Evolutionary conservation across 768 basidiomycete species (phyloP).

Genomic region (Aureoboletus auriporus): DNA sequence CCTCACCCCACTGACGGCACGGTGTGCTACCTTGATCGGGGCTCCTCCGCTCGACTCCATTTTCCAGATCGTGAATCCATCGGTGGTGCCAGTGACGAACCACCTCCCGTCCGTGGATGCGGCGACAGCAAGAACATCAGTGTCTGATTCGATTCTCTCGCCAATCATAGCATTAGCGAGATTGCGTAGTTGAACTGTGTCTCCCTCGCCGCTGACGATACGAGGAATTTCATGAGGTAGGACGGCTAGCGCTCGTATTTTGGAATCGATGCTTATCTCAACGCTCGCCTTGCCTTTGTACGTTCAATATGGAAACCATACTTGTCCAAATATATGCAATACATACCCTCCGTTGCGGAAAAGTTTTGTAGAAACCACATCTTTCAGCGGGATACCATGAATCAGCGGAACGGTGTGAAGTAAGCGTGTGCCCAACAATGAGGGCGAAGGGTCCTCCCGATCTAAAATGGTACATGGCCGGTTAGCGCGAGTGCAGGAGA

Average conservation of each 20-base stretch:
- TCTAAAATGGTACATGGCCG: too few species aligned
- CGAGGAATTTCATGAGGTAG: not conserved
- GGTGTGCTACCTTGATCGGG: not conserved
- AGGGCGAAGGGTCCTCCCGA: not conserved
- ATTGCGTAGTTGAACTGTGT: constrained; percentile 5
- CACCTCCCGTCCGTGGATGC: constrained; percentile 8
- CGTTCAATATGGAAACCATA: not conserved
- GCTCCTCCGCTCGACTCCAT: not conserved
- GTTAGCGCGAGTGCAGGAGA: too few species aligned
- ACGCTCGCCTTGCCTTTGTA: not conserved
- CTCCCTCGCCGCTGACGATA: constrained; percentile 13
- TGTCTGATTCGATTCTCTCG: constrained; percentile 3
- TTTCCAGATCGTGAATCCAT: constrained; percentile 14
- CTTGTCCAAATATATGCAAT: not conserved
- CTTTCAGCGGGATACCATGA: not conserved
- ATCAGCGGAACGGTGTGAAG: not conserved
- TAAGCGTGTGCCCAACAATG: not conserved
- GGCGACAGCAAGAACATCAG: constrained; percentile 5
- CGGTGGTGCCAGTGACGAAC: constrained; percentile 5
- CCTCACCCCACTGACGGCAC: constrained; percentile 7
- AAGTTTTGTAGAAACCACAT: constrained; percentile 1
- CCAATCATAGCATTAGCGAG: constrained; percentile 6
- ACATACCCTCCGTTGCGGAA: constrained; percentile 1
- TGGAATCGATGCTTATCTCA: constrained; percentile 3
- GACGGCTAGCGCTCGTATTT: constrained; percentile 12